These are phyloP conservation scores for Saturnispora serradocipensis DNA, from an alignment of 805 yeast species.

Conservation along the genomic window DNA sequence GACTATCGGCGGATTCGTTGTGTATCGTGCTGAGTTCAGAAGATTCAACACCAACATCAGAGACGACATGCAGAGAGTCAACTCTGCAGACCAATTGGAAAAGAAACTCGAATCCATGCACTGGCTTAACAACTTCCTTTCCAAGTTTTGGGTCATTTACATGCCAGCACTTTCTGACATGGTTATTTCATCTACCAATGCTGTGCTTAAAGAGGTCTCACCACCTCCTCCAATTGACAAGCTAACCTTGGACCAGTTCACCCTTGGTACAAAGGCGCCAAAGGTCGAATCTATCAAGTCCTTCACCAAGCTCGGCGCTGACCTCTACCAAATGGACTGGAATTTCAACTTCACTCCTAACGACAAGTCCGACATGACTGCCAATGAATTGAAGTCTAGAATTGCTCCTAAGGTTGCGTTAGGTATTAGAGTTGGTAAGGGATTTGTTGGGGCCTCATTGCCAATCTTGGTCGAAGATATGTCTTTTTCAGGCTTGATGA, in stretches of 20 bases:
- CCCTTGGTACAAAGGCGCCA: slow-evolving; percentile 76
- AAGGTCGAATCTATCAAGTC: slow-evolving; percentile 63
- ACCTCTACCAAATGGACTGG: slow-evolving; percentile 77
- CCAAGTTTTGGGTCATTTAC: slow-evolving; percentile 79
- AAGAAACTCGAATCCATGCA: slow-evolving; percentile 63
- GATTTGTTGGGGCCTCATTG: slow-evolving; percentile 62
- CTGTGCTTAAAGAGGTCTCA: slow-evolving; percentile 55
- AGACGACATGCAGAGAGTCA: slow-evolving; percentile 64
- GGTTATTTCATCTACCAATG: slow-evolving; percentile 64
- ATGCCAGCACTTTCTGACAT: slow-evolving; percentile 79
- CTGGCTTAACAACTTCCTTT: slow-evolving; percentile 71
- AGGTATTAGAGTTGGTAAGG: slow-evolving; percentile 76
- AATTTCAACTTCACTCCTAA: slow-evolving; percentile 72
- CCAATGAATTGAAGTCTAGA: slow-evolving; percentile 57
- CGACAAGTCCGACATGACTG: slow-evolving; percentile 78
- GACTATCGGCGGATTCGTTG: slow-evolving; percentile 51
- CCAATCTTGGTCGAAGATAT: slow-evolving; percentile 78
- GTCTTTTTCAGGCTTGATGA: slow-evolving; percentile 64
- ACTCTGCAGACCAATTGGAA: slow-evolving; percentile 55
- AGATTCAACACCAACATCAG: slow-evolving; percentile 66
- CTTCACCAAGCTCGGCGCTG: slow-evolving; percentile 58
- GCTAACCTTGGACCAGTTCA: slow-evolving; percentile 63
- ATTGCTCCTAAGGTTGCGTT: slow-evolving; percentile 74
- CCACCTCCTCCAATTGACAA: slow-evolving; percentile 82
- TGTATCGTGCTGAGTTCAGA: slow-evolving; percentile 64